Conservation (phyloP, 2,329 filamentous ascomycete genomes). For the Moelleriella libera region DNA sequence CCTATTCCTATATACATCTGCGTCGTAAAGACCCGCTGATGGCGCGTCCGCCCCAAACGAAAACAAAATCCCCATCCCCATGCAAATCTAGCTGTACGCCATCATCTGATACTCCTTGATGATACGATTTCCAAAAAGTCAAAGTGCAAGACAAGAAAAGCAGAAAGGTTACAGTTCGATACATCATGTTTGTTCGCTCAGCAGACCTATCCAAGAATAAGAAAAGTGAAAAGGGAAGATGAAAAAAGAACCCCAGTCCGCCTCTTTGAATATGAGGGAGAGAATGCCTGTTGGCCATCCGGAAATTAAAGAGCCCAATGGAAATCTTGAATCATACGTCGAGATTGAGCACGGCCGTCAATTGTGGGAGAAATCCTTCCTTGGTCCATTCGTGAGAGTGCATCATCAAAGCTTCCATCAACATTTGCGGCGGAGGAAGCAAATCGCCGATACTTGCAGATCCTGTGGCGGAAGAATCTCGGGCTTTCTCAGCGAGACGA, state of each 20-base stretch:
- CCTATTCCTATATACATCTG: conserved; percentile 12
- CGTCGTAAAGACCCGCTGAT: conserved; percentile 1
- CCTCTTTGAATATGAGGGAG: not conserved
- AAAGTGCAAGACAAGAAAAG: not conserved
- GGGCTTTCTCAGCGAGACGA: conserved; percentile 53
- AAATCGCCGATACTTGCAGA: conserved; percentile 43
- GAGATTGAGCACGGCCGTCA: conserved; percentile 40
- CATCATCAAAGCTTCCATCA: conserved; percentile 55
- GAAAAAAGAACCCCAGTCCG: not conserved
- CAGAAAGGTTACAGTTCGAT: not conserved
- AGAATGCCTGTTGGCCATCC: no score
- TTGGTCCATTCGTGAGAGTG: conserved; percentile 46
- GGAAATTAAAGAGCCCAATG: not conserved
- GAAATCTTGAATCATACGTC: conserved; percentile 27
- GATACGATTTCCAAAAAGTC: not conserved
- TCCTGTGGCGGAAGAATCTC: conserved; percentile 36
- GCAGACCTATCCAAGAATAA: not conserved
- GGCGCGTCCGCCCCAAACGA: conserved; percentile 6
- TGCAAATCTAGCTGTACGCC: conserved; percentile 10
- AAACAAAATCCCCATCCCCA: conserved; percentile 5
- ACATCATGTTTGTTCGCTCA: not conserved
- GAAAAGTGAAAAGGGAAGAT: not conserved
- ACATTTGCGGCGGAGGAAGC: conserved; percentile 50
- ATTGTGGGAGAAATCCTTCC: conserved; percentile 52
- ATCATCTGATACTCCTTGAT: conserved; percentile 6